phyloP scores from a whole-genome alignment of 1,284 basidiomycete genomes.

The Ceratobasidium sp. region DNA sequence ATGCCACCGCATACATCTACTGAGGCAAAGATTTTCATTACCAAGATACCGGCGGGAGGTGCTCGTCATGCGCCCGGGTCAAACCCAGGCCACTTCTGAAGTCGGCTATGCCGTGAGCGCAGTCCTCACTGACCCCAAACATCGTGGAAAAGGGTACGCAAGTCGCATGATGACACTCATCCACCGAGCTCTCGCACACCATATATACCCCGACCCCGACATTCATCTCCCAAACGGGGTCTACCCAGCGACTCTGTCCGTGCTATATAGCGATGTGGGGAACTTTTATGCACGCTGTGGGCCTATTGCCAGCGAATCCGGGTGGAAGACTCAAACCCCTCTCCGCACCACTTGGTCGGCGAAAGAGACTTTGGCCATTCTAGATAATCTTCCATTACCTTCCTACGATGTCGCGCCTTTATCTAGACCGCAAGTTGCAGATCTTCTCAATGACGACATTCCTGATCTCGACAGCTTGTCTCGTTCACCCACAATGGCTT shows the following conservation, averaged over 20 bases:
- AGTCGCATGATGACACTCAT: conserved; percentile 67
- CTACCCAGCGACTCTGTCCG: conserved; percentile 60
- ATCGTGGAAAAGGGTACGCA: conserved; percentile 66
- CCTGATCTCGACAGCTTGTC: no score
- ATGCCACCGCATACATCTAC: not conserved
- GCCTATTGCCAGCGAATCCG: conserved; percentile 55
- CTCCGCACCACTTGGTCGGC: conserved; percentile 63
- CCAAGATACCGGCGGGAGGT: conserved; percentile 55
- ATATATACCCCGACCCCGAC: conserved; percentile 54
- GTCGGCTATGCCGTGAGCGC: conserved; percentile 64
- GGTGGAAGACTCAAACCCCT: conserved; percentile 65
- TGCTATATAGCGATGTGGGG: conserved; percentile 75
- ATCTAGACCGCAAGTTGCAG: no score
- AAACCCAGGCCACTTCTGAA: conserved; percentile 54
- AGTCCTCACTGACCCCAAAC: conserved; percentile 63
- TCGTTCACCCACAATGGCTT: no score
- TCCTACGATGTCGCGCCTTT: no score
- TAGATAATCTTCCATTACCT: no score
- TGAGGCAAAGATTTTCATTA: conserved; percentile 47
- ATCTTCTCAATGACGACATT: no score
- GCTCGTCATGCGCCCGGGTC: conserved; percentile 48
- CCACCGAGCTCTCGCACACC: conserved; percentile 64
- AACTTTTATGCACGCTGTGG: conserved; percentile 68
- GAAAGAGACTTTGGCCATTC: no score
- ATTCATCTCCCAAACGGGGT: conserved; percentile 52